Percentiles rank a stretch among this genome's conserved stretches.
Evolutionary conservation across 768 basidiomycete species (phyloP).

Genomic region (Boletus eberwhitei): DNA sequence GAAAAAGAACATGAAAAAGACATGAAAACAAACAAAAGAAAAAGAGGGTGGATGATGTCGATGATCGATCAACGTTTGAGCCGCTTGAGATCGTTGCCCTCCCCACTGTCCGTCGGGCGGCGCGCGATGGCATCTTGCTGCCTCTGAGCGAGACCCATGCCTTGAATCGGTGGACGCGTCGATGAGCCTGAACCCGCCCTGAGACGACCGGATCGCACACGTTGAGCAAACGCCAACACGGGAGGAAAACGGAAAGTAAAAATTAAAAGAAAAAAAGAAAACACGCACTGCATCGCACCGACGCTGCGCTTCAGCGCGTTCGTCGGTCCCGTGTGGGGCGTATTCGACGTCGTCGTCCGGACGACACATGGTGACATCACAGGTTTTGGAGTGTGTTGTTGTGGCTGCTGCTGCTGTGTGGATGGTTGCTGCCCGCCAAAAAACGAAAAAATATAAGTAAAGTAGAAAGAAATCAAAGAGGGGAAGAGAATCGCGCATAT

Average conservation of each 20-base stretch:
- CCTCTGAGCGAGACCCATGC: slow-evolving; percentile 41
- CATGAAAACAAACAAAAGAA: not conserved
- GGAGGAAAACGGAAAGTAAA: too few relatives aligned
- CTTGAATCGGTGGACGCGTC: slow-evolving; percentile 26
- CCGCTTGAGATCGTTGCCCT: slow-evolving; percentile 37
- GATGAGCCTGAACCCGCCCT: slow-evolving; percentile 20
- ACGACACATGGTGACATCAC: not conserved
- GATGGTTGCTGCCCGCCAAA: slow-evolving; percentile 11
- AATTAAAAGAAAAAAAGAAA: not conserved
- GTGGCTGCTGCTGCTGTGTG: slow-evolving; percentile 1
- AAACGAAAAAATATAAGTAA: not conserved
- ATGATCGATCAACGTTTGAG: slow-evolving; percentile 31
- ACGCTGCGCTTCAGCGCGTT: slow-evolving; percentile 33
- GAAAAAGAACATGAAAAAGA: too few relatives aligned
- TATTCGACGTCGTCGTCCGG: slow-evolving; percentile 5
- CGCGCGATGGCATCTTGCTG: slow-evolving; percentile 9
- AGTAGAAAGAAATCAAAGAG: not conserved
- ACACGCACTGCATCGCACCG: slow-evolving; percentile 33
- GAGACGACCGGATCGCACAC: not conserved
- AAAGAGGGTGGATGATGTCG: not conserved
- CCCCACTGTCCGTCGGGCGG: slow-evolving; percentile 28
- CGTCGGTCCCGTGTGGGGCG: slow-evolving; percentile 1
- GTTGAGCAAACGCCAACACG: not conserved
- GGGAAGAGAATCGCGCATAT: not conserved
- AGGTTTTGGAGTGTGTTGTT: slow-evolving; percentile 4